Conservation (phyloP, 768 basidiomycete species). For the Pleurotus tuoliensis region DNA sequence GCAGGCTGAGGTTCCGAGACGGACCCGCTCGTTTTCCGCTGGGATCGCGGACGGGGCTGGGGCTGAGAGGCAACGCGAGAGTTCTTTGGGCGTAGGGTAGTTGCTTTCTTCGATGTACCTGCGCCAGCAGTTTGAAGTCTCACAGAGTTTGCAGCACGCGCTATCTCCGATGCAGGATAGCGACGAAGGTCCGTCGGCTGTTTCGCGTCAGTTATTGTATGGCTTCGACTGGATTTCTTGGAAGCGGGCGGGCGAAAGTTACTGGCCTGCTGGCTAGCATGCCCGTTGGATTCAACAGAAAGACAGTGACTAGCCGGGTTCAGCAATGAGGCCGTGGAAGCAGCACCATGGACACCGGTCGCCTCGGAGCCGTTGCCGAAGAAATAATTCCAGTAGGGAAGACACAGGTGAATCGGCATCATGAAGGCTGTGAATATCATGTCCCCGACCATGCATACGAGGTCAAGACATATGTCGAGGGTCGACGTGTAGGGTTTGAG, state of each 20-base stretch:
- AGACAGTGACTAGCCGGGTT: neutral
- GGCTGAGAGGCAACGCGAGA: neutral
- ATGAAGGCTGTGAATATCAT: conserved; percentile 42
- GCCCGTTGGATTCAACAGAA: neutral
- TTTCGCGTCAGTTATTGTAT: neutral
- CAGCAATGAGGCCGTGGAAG: neutral
- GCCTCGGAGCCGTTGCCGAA: conserved; percentile 15
- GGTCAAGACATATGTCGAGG: conserved; percentile 61
- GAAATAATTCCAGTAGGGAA: conserved; percentile 32
- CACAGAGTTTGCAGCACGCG: neutral
- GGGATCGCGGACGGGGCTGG: neutral
- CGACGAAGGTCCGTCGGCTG: neutral
- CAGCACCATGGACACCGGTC: neutral
- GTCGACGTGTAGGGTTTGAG: conserved; percentile 69
- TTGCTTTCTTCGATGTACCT: neutral
- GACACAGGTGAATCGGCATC: conserved; percentile 32
- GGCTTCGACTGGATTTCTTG: neutral
- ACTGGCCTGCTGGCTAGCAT: neutral
- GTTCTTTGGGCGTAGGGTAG: neutral
- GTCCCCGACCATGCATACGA: conserved; percentile 62
- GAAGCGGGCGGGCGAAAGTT: neutral
- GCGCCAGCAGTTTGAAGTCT: neutral
- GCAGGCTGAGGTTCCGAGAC: conserved; percentile 1
- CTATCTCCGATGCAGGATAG: conserved; percentile 2
- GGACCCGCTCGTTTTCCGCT: conserved; percentile 1